Base-by-base conservation (phyloP, 148 eudicot species). In the Rhododendron mucronatum region DNA sequence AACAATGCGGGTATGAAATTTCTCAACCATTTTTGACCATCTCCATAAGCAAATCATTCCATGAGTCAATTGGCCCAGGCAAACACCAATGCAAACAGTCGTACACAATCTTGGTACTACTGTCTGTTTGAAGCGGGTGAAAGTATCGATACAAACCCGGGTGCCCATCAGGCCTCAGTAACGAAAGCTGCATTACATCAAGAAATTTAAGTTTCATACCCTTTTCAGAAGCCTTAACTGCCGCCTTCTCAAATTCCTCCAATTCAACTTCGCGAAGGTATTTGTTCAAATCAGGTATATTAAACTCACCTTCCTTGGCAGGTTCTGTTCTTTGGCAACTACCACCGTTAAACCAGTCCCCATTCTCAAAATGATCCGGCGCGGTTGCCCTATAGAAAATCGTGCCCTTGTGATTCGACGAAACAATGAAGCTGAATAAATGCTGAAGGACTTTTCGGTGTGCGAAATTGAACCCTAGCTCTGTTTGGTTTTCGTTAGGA, bases 21-120 rank as follows among this genome's bases (percentile, higher is more conserved):
- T 78, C 35, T 87, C 89, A 88, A 63, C 86, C 84, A 75, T 87
- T 86, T 37, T 90, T 80, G 2, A 92, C 79, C 93, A 94, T 89
- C 83, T 94, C 86, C 93, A 93, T 91, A 3, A 94, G 82, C 33
- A 94, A 76, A 88, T 93, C 95, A 85, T 94, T 94, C 97, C 97
- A 94, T 10, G 95, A 57, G 76, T 94, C 97, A 15, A 94, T 94
- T 15, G 97, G 97, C 67, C 97, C 97, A 0, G 97, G 97, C 86
- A 94, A 85, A 86, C 97, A 94, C 97, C 97, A 94, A 55, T 94
- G 97, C 88, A 94, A 65, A 83, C 97, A 94, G 87, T 94, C 97
- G 45, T 85, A 89, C 12, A 89, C 86, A 12, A 88, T 84, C 81
- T 35, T 69, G 1, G 87, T 87, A 73, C 88, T 89, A 77, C 85